Evolutionary conservation across 176 grass and related monocot species (phyloP), one percentile per base, ranked within the genome.

Genomic region (Calamus simplicifolius): DNA sequence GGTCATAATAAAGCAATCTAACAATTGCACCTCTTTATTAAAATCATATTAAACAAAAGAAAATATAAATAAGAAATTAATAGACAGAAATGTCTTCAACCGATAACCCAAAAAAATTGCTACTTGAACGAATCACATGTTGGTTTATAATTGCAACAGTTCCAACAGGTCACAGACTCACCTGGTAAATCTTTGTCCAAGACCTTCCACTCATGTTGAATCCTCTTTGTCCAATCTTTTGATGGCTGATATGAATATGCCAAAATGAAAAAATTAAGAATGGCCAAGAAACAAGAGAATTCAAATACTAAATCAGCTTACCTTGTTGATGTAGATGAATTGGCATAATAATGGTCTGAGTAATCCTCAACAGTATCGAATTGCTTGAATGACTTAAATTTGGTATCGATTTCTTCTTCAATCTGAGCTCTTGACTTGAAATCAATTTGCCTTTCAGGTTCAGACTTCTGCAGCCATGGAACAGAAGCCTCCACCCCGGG

Each of bases 171-270:
- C 8, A 43, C 8, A 13, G 26, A 15, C 69, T 67, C 60, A 89
- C 90, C 85, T 79, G 90, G 90, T 66, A 95, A 80, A 80, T 95
- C 70, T 13, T 89, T 89, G 74, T 89, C 85, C 35, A 95, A 63
- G 15, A 95, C 62, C 63, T 75, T 81, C 90, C 90, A 95, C 54
- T 95, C 85, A 67, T 95, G 67, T 54, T 95, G 90, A 58, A 95
- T 85, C 69, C 74, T 76, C 73, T 89, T 95, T 49, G 66, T 49
- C 82, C 85, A 95, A 38, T 89, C 85, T 75, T 79, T 95, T 51
- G 76, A 69, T 29, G 82, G 58, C 85, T 95, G 68, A 16, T 62
- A 75, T 51, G 21, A 4, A 17, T 18, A 62, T 43, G 29, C 16
- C 59, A 19, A 61, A 14, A 61, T 31, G 17, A 61, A 4, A 61